Percentiles rank a stretch among this genome's conserved stretches.
phyloP scores from a whole-genome alignment of 352 stramenopile genomes.

The Globisporangium spinosum region DNA sequence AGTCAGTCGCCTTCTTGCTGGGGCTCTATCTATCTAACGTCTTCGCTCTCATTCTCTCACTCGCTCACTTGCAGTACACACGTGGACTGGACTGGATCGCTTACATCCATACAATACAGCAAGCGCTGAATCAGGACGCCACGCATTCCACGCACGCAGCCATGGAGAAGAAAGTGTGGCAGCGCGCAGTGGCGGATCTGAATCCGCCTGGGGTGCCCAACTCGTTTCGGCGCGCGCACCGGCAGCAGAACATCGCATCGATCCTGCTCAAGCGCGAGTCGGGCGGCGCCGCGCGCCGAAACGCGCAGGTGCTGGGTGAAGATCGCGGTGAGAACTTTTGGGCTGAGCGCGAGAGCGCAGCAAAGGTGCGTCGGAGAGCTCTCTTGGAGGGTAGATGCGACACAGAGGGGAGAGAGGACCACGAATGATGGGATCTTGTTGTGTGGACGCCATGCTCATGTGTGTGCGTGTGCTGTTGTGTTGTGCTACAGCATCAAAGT shows the following conservation, averaged over 20 bases:
- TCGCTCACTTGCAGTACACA: neutral
- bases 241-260: constrained; percentile 64
- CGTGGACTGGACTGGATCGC: neutral
- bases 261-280: constrained; percentile 62
- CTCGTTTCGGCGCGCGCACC: constrained; percentile 64
- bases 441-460: neutral
- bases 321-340: constrained; percentile 68
- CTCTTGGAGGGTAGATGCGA: neutral
- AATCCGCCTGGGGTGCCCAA: constrained; percentile 69
- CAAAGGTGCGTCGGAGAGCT: constrained; percentile 45
- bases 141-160: neutral
- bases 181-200: constrained; percentile 64
- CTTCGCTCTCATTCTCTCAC: neutral
- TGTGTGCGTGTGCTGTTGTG: neutral
- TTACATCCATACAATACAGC: neutral
- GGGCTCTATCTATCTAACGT: neutral
- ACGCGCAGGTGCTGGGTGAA: constrained; percentile 40
- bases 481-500: constrained; percentile 62
- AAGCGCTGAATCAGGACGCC: neutral
- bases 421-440: neutral
- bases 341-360: constrained; percentile 71
- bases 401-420: neutral
- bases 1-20: neutral
- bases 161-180: constrained; percentile 67
- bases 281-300: constrained; percentile 36